A percentile compares a stretch with the other conserved stretches of the same genome.
These are phyloP conservation scores for Plasmodium billcollinsi DNA, from an alignment of 169 alveolate species.

Conservation along the genomic window DNA sequence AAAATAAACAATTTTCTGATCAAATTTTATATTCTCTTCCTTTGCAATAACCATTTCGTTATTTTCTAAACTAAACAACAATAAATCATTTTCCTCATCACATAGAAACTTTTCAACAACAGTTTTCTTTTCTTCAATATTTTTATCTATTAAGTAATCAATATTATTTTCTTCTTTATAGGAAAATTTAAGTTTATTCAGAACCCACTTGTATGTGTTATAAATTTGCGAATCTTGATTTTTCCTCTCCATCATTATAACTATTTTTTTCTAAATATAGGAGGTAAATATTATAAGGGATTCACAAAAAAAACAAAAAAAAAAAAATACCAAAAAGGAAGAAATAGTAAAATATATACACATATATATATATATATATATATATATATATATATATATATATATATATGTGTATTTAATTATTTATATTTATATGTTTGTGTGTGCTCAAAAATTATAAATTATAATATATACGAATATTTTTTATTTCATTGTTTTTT, in stretches of 20 bases:
- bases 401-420: too few relatives aligned
- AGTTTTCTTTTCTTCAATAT: conserved; percentile 37
- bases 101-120: conserved; percentile 44
- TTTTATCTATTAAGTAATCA: conserved; percentile 43
- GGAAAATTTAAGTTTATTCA: conserved; percentile 41
- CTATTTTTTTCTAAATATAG: neutral
- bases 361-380: too few relatives aligned
- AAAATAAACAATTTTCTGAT: conserved; percentile 69
- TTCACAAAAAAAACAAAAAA: too few relatives aligned
- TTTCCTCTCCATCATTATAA: conserved; percentile 58
- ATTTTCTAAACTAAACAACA: conserved; percentile 48
- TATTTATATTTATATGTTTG: too few relatives aligned
- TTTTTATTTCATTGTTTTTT: too few relatives aligned
- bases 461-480: too few relatives aligned
- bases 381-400: too few relatives aligned
- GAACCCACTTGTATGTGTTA: conserved; percentile 60
- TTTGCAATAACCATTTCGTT: conserved; percentile 54
- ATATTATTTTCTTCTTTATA: conserved; percentile 58
- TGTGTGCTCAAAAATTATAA: too few relatives aligned
- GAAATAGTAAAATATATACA: too few relatives aligned
- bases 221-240: conserved; percentile 31
- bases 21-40: conserved; percentile 75
- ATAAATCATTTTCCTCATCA: conserved; percentile 37
- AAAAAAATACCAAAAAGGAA: too few relatives aligned
- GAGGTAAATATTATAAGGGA: too few relatives aligned